A percentile compares a stretch with the other conserved stretches of the same genome.
Conservation (phyloP, 2,329 filamentous ascomycete genomes). For the Falciphora oryzae region DNA sequence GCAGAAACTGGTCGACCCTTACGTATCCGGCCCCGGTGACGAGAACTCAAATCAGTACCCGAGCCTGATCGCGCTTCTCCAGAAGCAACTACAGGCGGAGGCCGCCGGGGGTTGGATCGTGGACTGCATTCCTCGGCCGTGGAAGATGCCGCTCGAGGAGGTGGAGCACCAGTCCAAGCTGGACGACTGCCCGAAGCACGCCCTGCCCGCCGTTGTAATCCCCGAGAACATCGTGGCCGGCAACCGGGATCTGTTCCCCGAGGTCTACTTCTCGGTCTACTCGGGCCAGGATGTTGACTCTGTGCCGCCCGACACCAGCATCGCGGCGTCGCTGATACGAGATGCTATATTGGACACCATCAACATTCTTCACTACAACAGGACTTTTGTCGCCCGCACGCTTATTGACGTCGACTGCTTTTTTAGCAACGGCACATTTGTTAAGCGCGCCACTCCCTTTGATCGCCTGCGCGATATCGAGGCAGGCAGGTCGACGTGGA, state of each 20-base stretch:
- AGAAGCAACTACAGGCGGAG: slow-evolving; percentile 79
- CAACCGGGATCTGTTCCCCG: slow-evolving; percentile 74
- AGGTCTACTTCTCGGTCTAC: slow-evolving; percentile 92
- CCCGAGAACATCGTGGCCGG: slow-evolving; percentile 72
- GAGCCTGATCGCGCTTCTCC: slow-evolving; percentile 74
- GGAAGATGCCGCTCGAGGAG: slow-evolving; percentile 57
- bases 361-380: slow-evolving; percentile 89
- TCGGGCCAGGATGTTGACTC: slow-evolving; percentile 80
- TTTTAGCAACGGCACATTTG: slow-evolving; percentile 83
- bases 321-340: slow-evolving; percentile 77
- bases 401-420: slow-evolving; percentile 94
- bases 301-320: slow-evolving; percentile 69
- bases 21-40: slow-evolving; percentile 56
- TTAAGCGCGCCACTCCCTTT: slow-evolving; percentile 88
- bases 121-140: slow-evolving; percentile 60
- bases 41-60: slow-evolving; percentile 56
- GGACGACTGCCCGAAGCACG: slow-evolving; percentile 62
- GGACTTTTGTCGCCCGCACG: slow-evolving; percentile 78
- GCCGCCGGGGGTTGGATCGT: slow-evolving; percentile 70
- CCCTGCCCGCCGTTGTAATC: slow-evolving; percentile 69
- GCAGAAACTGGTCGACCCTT: slow-evolving; percentile 82
- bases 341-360: slow-evolving; percentile 89
- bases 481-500: slow-evolving; percentile 72
- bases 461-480: slow-evolving; percentile 74
- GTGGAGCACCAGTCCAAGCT: slow-evolving; percentile 54